Evolutionary conservation across 768 basidiomycete species (phyloP), one percentile per base, ranked within the genome.

Genomic region (Boletus tylopilopsis): DNA sequence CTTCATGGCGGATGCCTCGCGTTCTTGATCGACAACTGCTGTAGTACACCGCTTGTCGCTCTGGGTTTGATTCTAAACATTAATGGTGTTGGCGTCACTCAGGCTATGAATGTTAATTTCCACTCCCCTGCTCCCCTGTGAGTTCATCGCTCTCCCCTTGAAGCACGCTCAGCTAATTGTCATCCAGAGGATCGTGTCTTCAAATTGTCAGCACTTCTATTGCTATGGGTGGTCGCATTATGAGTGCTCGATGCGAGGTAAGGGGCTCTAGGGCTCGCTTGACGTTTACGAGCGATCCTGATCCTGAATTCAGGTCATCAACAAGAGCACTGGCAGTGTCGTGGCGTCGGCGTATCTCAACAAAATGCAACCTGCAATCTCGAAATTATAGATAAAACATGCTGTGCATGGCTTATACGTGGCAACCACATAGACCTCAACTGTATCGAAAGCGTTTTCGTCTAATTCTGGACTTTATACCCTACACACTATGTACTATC

Each of bases 51-150:
- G 0, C 75, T 87, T 11, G 79, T 87, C 25, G 82, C 80, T 7
- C 72, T 89, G 10, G 85, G 85, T 3, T 61, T 87, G 35, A 64
- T 81, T 32, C 73, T 78, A 57, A 75, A 76, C 51, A 66, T 74
- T 23, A 87, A 88, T 49, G 85, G 85, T 3, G 85, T 87, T 12
- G 86, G 86, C 11, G 85, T 88, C 18, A 88, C 83, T 4, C 84
- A 87, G 63, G 76, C 78, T 10, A 78, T 87, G 79, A 82, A 81
- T 53, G 72, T 88, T 22, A 64, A 79, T 25, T 88, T 84, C 66
- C 86, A 85, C 60, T 75, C 86, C 15, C 85, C 85, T 11, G 84
- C 82, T 4, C 72, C 81, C 4, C 60, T 72, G 85, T 83, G 63
- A 68, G 82, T 71, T 11, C 29, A 23, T 37, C 23, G 15, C 30